Base-by-base conservation (phyloP, 805 yeast genomes). In the Kluyveromyces siamensis region DNA sequence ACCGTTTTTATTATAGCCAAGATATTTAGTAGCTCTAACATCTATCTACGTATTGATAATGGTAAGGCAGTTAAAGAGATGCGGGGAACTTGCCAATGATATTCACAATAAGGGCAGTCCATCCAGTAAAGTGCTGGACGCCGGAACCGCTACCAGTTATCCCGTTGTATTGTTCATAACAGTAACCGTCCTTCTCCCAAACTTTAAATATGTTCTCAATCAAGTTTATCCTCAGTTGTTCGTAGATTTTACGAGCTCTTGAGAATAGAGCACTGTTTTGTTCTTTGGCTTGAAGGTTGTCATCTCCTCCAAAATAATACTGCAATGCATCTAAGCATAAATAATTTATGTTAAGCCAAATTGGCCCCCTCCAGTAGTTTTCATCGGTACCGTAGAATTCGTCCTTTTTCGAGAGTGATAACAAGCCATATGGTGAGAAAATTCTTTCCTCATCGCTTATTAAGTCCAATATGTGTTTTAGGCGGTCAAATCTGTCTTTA, bases 361-460 rank as follows among this genome's bases (percentile, higher is more conserved):
- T 74, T 17, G 95, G 87, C 1, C 96, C 93, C 53, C 96, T 77
- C 99, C 99, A 93, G 69, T 93, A 93, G 66, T 91, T 83, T 61
- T 93, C 99, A 8, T 76, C 91, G 0, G 82, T 77, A 48, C 84
- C 84, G 67, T 84, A 93, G 50, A 60, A 69, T 18, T 70, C 69
- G 57, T 86, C 90, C 6, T 72, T 56, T 57, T 79, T 80, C 0
- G 96, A 85, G 37, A 93, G 69, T 0, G 96, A 85, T 53, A 96
- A 73, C 37, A 93, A 71, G 13, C 99, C 99, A 55, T 62, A 88
- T 1, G 75, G 75, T 8, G 87, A 69, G 85, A 93, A 90, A 47
- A 93, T 67, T 58, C 83, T 81, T 11, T 79, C 77, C 1, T 89
- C 85, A 58, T 90, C 85, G 6, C 77, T 59, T 41, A 93, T 72